phyloP scores from a whole-genome alignment of 2,329 filamentous ascomycete species.

The Hypoxylon sp. region DNA sequence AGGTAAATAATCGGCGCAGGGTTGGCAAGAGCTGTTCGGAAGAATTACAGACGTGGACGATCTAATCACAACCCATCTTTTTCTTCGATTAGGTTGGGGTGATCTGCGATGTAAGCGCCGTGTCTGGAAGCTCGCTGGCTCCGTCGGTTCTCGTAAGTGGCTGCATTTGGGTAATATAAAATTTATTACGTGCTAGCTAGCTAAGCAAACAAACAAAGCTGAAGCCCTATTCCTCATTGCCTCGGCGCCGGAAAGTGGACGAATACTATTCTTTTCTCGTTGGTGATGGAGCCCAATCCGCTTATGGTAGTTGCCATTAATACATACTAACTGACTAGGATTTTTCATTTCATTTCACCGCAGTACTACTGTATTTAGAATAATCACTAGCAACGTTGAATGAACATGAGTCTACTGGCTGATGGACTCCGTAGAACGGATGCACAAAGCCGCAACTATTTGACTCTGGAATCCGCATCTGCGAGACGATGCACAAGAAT shows the following conservation, averaged over 20 bases:
- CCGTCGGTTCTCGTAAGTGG: constrained; percentile 4
- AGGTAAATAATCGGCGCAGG: constrained; percentile 22
- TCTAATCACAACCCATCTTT: too few relatives aligned
- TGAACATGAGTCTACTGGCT: too few relatives aligned
- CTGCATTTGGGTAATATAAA: constrained; percentile 14
- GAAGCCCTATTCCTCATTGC: too few relatives aligned
- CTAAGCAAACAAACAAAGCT: too few relatives aligned
- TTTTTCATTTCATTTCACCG: too few relatives aligned
- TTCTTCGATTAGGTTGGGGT: constrained; percentile 33
- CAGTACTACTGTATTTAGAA: neutral
- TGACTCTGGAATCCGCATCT: constrained; percentile 19
- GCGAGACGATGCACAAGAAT: constrained; percentile 21
- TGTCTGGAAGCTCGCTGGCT: constrained; percentile 11
- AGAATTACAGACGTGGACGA: constrained; percentile 16
- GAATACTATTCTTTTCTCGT: too few relatives aligned
- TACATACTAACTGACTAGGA: too few relatives aligned
- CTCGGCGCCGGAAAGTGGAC: too few relatives aligned
- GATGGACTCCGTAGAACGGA: constrained; percentile 9
- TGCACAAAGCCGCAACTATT: constrained; percentile 18
- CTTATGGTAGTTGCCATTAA: too few relatives aligned
- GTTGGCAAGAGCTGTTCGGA: constrained; percentile 19
- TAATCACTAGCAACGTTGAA: too few relatives aligned
- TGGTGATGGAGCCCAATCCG: too few relatives aligned
- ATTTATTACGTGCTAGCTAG: constrained; percentile 16
- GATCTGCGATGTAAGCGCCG: constrained; percentile 35